A percentile compares a stretch with the other conserved stretches of the same genome.
These are phyloP conservation scores for Chlamydomonas applanata DNA, from an alignment of 139 green algal genomes.

Conservation along the genomic window DNA sequence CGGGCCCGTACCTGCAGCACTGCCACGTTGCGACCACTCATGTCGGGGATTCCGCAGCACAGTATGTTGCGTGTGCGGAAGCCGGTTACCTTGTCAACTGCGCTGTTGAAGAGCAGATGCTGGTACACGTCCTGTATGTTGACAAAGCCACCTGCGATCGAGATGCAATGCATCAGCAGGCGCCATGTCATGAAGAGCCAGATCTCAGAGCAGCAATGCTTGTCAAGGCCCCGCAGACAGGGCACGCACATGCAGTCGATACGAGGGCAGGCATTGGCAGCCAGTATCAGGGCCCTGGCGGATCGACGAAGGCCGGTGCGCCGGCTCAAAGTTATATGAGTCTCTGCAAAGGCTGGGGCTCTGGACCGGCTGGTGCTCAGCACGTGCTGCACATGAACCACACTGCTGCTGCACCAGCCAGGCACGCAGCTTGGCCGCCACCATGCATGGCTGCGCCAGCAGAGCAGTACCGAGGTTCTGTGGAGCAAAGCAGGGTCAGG, in stretches of 20 bases:
- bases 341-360: too few relatives aligned
- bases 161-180: too few relatives aligned
- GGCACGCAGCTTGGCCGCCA: too few relatives aligned
- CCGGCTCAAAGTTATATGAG: too few relatives aligned
- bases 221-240: neutral
- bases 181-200: neutral
- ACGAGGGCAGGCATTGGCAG: neutral
- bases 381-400: too few relatives aligned
- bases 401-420: too few relatives aligned
- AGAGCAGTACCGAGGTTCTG: too few relatives aligned
- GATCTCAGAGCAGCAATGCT: neutral
- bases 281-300: too few relatives aligned
- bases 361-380: too few relatives aligned
- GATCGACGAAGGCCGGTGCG: too few relatives aligned
- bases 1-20: constrained; percentile 59
- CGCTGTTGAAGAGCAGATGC: constrained; percentile 56
- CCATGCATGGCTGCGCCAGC: too few relatives aligned
- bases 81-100: constrained; percentile 48
- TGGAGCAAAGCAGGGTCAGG: too few relatives aligned
- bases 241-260: neutral
- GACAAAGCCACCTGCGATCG: constrained; percentile 18
- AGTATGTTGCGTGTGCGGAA: constrained; percentile 62
- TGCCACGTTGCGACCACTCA: constrained; percentile 56
- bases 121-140: constrained; percentile 65
- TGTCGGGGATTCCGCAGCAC: constrained; percentile 52